Percentiles rank a stretch among this genome's conserved stretches.
phyloP scores from a whole-genome alignment of 495 filamentous ascomycete genomes.

The Letharia columbiana region DNA sequence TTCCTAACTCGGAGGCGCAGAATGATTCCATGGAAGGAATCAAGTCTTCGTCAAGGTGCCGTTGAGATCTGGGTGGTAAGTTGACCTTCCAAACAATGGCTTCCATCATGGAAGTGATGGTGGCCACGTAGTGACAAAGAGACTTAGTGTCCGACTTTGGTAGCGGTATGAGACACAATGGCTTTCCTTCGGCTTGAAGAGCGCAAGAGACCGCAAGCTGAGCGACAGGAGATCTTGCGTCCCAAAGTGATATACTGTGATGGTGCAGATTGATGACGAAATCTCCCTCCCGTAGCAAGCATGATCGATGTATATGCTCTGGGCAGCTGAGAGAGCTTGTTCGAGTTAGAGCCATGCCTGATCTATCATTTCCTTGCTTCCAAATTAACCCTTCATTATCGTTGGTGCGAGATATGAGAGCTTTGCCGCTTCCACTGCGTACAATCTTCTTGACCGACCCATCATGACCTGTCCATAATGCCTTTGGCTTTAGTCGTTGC shows the following conservation, averaged over 20 bases:
- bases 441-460: constrained; percentile 74
- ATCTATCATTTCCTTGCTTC: constrained; percentile 49
- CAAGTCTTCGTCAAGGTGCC: constrained; percentile 18
- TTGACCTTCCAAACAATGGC: constrained; percentile 80
- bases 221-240: constrained; percentile 52
- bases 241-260: constrained; percentile 71
- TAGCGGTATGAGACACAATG: constrained; percentile 72
- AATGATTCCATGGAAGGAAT: constrained; percentile 52
- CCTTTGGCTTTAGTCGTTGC: constrained; percentile 49
- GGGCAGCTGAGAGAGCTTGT: constrained; percentile 61
- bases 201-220: constrained; percentile 46
- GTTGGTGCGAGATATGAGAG: constrained; percentile 71
- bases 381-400: constrained; percentile 76
- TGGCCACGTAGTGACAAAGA: constrained; percentile 57
- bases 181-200: constrained; percentile 61
- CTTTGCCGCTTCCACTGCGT: constrained; percentile 68
- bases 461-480: constrained; percentile 79
- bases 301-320: constrained; percentile 76
- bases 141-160: constrained; percentile 51
- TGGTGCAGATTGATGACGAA: constrained; percentile 78
- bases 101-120: constrained; percentile 70
- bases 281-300: constrained; percentile 61
- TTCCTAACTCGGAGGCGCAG: constrained; percentile 60
- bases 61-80: constrained; percentile 34
- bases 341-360: constrained; percentile 48